Base-by-base conservation (phyloP, 352 stramenopile genomes). In the Phytopythium chamaehyphon region DNA sequence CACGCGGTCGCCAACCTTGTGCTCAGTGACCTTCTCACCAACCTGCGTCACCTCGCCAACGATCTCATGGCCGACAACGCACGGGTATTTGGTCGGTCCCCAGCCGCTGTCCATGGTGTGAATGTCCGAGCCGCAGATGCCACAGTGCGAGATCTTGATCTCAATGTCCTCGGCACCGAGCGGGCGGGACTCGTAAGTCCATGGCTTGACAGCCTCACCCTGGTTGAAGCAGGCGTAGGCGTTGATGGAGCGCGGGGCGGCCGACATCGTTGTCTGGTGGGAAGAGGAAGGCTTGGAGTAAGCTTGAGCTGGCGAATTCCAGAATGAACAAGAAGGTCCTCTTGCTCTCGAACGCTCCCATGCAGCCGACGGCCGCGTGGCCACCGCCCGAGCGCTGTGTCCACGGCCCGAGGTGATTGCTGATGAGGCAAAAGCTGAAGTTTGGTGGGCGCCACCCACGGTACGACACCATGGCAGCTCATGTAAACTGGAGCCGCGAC, bases 1-100 rank as follows among this genome's bases (percentile, higher is more conserved):
- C 2, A 90, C 83, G 15, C 66, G 55, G 60, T 95, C 80, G 12
- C 87, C 87, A 5, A 91, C 76, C 36, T 73, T 64, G 40, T 93
- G 73, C 19, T 74, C 62, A 31, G 57, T 71, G 2, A 96, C 86
- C 1, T 80, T 54, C 3, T 50, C 18, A 2, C 73, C 73, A 0
- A 52, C 64, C 18, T 52, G 43, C 6, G 68, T 74, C 19, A 85
- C 64, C 18, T 75, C 60, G 7, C 73, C 74, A 16, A 85, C 65
- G 57, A 85, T 85, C 57, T 85, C 71, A 47, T 83, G 73, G 19
- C 71, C 74, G 1, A 71, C 59, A 1, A 86, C 59, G 51, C 66
- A 66, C 35, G 71, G 74, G 50, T 80, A 86, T 10, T 40, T 23
- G 0, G 68, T 69, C 1, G 57, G 53, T 3, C 66, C 69, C 74